Base-by-base conservation (phyloP, 768 basidiomycete species). In the Neoboletus brunneissimus region DNA sequence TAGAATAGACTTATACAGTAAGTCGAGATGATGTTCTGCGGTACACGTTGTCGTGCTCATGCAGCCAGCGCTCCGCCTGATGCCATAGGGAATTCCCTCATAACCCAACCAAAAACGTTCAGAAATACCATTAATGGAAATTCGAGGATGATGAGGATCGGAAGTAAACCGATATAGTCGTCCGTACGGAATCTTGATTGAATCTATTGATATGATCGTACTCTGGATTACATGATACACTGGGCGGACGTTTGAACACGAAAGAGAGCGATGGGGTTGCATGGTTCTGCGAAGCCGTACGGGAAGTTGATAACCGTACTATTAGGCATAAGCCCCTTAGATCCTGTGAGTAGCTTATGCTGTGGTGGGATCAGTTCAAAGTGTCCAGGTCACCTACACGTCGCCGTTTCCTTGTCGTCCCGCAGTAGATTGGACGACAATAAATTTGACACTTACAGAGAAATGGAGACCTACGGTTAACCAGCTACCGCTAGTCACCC, bases 101-200 rank as follows among this genome's bases (percentile, higher is more conserved):
- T 35, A 16, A 5, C 4, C 32, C 12, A 32, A 12, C 31, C 37
- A n/a, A 38, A 38, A n/a, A 18, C 15, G 6, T 5, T 41, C 25
- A 13, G 16, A 12, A 25, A 18, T 54, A 27, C 55, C 44, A 45
- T 2, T 10, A n/a, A 56, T 55, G 43, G 55, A 55, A 55, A 40
- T 3, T 4, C 18, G 35, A 56, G 53, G 55, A 56, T 38, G 53
- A 55, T 38, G 52, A 38, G 22, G 48, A 32, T 38, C 16, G 55
- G 35, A 45, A 38, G 27, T 18, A 55, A 18, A 25, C 4, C 27
- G n/a, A 27, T 12, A 2, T 7, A n/a, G n/a, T 5, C 29, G 38
- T 23, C 11, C 15, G 15, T 18, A 5, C 43, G 10, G 43, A 5
- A 37, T 37, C 35, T 18, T 13, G 32, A 34, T 34, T 34, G 32